Base-by-base conservation (phyloP, 2,329 filamentous ascomycete species). In the Paracamarosporium sp. region DNA sequence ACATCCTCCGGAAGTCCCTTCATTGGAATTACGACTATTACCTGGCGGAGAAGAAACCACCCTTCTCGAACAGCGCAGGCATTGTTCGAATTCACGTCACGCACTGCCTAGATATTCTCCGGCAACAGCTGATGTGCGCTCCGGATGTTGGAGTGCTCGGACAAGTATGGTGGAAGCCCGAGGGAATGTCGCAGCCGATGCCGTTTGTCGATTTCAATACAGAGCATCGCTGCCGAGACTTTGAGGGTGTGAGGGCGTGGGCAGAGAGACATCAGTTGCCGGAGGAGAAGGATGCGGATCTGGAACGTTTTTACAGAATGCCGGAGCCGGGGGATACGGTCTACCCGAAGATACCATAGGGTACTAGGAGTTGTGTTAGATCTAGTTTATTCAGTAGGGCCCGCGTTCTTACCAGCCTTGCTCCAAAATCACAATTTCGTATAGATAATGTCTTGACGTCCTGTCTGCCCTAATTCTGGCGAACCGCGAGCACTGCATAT, bases 151-250 rank as follows among this genome's bases (percentile, higher is more conserved):
- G 81, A 1, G 80, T 89, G 0, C 77, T 88, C 0, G 86, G 86
- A 12, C 85, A 89, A 63, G 80, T 88, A 5, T 89, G 86, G 86
- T 82, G 81, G 31, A 76, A 85, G 52, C 69, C 74, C 24, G 69
- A 72, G 3, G 56, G 53, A 22, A 66, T 78, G 1, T 64, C 76
- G 11, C 79, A 82, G 0, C 80, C 85, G 1, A 74, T 74, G 47
- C 80, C 86, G 0, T 88, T 86, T 61, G 84, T 86, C 2, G 85
- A 89, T 68, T 88, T 88, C 73, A 86, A 86, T 64, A 88, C 86
- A 0, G 77, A 78, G 55, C 87, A 88, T 67, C 78, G 77, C 46
- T 88, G 86, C 70, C 81, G 84, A 31, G 85, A 86, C 66, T 87
- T 83, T 51, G 83, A 86, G 2, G 79, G 76, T 1, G 72, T 87